Percentiles rank a stretch among this genome's conserved stretches.
Evolutionary conservation across 345 rosid species (phyloP).

Genomic region (Citrus unshiu): DNA sequence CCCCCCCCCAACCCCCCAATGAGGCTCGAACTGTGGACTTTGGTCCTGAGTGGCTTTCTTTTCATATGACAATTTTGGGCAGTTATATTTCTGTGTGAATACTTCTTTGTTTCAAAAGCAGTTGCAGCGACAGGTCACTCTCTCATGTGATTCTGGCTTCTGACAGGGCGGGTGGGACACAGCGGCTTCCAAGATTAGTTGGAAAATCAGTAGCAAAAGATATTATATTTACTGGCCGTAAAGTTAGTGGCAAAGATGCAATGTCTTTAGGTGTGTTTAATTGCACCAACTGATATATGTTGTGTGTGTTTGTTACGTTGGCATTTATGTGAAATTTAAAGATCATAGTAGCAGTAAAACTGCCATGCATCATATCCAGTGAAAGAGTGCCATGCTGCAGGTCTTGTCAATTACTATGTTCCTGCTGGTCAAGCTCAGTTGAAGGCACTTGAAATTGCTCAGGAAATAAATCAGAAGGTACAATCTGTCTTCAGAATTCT

Average conservation of each 20-base stretch:
- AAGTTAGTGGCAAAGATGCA: conserved; percentile 71
- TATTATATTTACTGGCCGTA: conserved; percentile 80
- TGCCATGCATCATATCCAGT: not conserved
- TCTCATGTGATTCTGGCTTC: conserved; percentile 17
- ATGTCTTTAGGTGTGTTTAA: conserved; percentile 47
- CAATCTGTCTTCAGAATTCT: not conserved
- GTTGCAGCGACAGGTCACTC: not conserved
- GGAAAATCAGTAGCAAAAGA: conserved; percentile 84
- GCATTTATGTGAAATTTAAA: not conserved
- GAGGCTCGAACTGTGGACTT: no score
- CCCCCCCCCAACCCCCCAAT: no score
- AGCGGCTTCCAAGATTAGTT: conserved; percentile 79
- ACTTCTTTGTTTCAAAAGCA: not conserved
- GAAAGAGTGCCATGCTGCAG: conserved; percentile 26
- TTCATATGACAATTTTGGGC: not conserved
- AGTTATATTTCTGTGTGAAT: not conserved
- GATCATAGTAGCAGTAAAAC: no score
- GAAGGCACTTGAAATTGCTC: conserved; percentile 84
- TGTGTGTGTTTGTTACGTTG: not conserved
- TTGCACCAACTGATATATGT: not conserved
- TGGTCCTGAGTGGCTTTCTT: not conserved
- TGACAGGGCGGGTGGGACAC: conserved; percentile 90
- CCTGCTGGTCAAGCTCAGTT: conserved; percentile 64
- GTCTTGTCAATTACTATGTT: conserved; percentile 73
- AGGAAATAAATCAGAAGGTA: conserved; percentile 78